Percentiles rank a stretch among this genome's conserved stretches.
These are phyloP conservation scores for Phialophora chinensis DNA, from an alignment of 2,329 filamentous ascomycete genomes.

Conservation along the genomic window DNA sequence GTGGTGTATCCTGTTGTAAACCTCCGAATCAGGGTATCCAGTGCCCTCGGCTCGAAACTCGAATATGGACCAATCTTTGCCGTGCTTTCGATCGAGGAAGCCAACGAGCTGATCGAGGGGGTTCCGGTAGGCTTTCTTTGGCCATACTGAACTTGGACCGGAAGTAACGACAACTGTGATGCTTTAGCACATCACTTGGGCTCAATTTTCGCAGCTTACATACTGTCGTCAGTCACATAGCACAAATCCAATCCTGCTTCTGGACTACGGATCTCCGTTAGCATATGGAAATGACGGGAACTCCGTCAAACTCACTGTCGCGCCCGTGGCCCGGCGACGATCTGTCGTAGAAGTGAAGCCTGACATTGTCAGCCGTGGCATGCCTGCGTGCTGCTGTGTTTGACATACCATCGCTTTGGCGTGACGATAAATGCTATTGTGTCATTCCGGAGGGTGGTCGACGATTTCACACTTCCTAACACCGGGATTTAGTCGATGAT, in stretches of 20 bases:
- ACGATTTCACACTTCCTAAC: neutral
- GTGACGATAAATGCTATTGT: neutral
- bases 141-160: conserved; percentile 86
- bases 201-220: conserved; percentile 13
- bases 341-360: conserved; percentile 83
- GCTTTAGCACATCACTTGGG: conserved; percentile 15
- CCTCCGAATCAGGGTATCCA: conserved; percentile 88
- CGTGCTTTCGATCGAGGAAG: conserved; percentile 87
- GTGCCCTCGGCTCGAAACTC: conserved; percentile 97
- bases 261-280: conserved; percentile 48
- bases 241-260: conserved; percentile 92
- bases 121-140: conserved; percentile 90
- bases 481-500: neutral
- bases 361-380: conserved; percentile 34
- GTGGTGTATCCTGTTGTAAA: conserved; percentile 83
- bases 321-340: conserved; percentile 84
- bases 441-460: neutral
- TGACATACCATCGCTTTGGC: conserved; percentile 1
- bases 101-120: conserved; percentile 84
- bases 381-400: neutral
- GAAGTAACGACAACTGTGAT: conserved; percentile 71
- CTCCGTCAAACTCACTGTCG: conserved; percentile 61
- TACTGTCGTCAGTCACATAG: conserved; percentile 84
- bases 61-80: conserved; percentile 89
- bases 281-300: neutral